These are phyloP conservation scores for Zygotorulaspora chibaensis DNA, from an alignment of 805 yeast genomes.

Conservation along the genomic window DNA sequence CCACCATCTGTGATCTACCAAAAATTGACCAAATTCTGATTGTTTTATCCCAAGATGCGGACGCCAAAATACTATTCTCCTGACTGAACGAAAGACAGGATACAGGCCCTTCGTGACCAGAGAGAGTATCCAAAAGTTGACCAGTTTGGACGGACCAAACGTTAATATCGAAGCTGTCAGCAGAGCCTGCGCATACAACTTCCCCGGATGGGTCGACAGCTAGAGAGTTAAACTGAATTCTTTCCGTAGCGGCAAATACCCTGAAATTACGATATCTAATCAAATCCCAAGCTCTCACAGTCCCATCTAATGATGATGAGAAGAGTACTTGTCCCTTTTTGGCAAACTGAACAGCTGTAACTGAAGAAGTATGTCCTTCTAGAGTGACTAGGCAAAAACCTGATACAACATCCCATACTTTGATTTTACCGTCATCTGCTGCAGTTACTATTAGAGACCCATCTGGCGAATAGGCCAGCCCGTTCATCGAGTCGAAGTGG, in stretches of 20 bases:
- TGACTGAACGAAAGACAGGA: slow-evolving; percentile 81
- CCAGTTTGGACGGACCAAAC: slow-evolving; percentile 98
- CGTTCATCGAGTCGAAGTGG: slow-evolving; percentile 86
- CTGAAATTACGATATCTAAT: slow-evolving; percentile 90
- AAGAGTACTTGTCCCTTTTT: slow-evolving; percentile 87
- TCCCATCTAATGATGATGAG: slow-evolving; percentile 90
- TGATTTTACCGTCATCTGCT: slow-evolving; percentile 93
- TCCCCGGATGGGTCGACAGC: slow-evolving; percentile 98
- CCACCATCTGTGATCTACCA: slow-evolving; percentile 80
- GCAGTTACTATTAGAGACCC: slow-evolving; percentile 91
- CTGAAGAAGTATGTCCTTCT: slow-evolving; percentile 84
- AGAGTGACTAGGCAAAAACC: slow-evolving; percentile 93
- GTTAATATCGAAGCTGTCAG: slow-evolving; percentile 83
- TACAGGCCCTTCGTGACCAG: slow-evolving; percentile 96
- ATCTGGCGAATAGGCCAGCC: slow-evolving; percentile 87
- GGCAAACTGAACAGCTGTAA: slow-evolving; percentile 83
- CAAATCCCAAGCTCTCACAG: slow-evolving; percentile 96
- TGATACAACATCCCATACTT: slow-evolving; percentile 90
- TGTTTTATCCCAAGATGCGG: slow-evolving; percentile 96
- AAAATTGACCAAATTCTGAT: slow-evolving; percentile 90
- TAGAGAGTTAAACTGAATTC: slow-evolving; percentile 79
- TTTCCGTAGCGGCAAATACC: slow-evolving; percentile 85
- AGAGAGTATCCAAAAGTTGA: slow-evolving; percentile 76
- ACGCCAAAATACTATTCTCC: slow-evolving; percentile 72
- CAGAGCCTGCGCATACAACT: slow-evolving; percentile 90